Conservation (phyloP, 2,329 filamentous ascomycete genomes). For the Pseudogymnoascus sp. region DNA sequence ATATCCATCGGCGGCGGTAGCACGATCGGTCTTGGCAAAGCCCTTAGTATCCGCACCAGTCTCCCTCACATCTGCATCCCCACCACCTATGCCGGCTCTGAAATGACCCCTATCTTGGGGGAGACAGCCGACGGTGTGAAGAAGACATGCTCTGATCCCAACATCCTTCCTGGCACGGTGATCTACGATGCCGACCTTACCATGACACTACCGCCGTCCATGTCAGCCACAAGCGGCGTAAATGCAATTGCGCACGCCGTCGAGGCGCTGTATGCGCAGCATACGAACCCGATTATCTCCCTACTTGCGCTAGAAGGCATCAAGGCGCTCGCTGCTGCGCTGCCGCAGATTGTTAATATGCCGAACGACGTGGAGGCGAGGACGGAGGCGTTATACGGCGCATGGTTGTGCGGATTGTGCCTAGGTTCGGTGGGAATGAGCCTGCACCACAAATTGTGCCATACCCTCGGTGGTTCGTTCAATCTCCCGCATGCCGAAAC, state of each 20-base stretch:
- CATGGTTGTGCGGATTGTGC: conserved; percentile 55
- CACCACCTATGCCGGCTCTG: conserved; percentile 52
- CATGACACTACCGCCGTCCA: conserved; percentile 43
- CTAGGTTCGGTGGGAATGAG: conserved; percentile 53
- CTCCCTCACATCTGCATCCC: conserved; percentile 52
- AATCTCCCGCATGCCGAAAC: conserved; percentile 58
- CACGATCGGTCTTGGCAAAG: conserved; percentile 54
- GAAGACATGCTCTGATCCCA: conserved; percentile 47
- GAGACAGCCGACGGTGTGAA: conserved; percentile 52
- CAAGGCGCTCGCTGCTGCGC: conserved; percentile 41
- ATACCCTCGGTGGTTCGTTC: conserved; percentile 55
- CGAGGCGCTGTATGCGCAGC: conserved; percentile 54
- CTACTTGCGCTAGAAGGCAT: conserved; percentile 51
- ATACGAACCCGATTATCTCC: conserved; percentile 52
- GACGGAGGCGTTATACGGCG: conserved; percentile 49
- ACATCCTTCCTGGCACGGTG: conserved; percentile 51
- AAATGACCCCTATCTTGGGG: conserved; percentile 58
- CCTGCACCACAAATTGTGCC: conserved; percentile 61
- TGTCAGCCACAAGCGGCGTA: conserved; percentile 51
- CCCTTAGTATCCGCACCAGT: conserved; percentile 43
- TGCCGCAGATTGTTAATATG: conserved; percentile 44
- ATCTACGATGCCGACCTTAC: conserved; percentile 59
- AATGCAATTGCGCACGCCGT: conserved; percentile 61
- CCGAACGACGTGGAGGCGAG: conserved; percentile 39
- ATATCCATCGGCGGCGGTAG: conserved; percentile 56